Conservation (phyloP, 371 early-diverging fungal species). For the Mortierella polycephala region DNA sequence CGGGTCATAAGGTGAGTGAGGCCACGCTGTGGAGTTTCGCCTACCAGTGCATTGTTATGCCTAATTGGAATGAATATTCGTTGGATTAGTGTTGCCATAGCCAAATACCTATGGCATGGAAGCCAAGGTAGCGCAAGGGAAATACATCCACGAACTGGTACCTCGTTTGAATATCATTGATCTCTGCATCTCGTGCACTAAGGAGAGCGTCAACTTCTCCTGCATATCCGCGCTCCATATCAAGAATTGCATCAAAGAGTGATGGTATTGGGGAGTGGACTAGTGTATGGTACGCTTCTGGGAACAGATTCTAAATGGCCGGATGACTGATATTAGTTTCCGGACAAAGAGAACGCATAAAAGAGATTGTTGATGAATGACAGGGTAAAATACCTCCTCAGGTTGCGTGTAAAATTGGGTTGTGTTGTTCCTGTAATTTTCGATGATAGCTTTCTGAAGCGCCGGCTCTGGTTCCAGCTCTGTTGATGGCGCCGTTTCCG, state of each 20-base stretch:
- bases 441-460: slow-evolving; percentile 50
- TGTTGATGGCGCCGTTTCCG: neutral
- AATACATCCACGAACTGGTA: neutral
- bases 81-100: neutral
- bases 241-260: slow-evolving; percentile 74
- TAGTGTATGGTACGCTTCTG: slow-evolving; percentile 77
- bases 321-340: neutral
- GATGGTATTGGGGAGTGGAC: slow-evolving; percentile 69
- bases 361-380: neutral
- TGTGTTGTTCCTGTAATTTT: slow-evolving; percentile 58
- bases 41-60: slow-evolving; percentile 36
- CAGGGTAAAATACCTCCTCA: slow-evolving; percentile 53
- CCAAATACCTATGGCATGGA: neutral
- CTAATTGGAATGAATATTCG: slow-evolving; percentile 7
- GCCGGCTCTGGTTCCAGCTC: slow-evolving; percentile 5
- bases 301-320: slow-evolving; percentile 66
- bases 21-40: slow-evolving; percentile 38
- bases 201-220: slow-evolving; percentile 66
- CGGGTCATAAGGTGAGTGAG: slow-evolving; percentile 61
- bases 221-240: slow-evolving; percentile 75
- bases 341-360: neutral
- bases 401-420: slow-evolving; percentile 60
- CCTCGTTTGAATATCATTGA: slow-evolving; percentile 49
- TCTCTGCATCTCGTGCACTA: slow-evolving; percentile 58
- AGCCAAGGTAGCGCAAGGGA: neutral